Evolutionary conservation across 2,329 filamentous ascomycete genomes (phyloP), one percentile per base, ranked within the genome.

Genomic region (Talaromyces sp.): DNA sequence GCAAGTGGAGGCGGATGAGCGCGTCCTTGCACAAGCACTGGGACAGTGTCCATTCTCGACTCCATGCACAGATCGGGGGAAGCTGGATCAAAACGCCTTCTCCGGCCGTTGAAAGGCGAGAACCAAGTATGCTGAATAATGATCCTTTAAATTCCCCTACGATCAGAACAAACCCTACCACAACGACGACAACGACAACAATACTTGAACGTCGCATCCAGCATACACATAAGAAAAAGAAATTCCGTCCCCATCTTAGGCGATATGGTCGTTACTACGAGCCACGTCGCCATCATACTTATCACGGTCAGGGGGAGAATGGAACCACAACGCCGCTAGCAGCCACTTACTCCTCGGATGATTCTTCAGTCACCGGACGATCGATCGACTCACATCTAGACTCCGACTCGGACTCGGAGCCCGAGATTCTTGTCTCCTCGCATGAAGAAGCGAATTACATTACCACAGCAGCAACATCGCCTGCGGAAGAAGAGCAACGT

Each of bases 1-100:
- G 91, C 18, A 86, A 86, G 69, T 96, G 92, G 92, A 86, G 85
- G 64, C 82, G 86, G 63, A 90, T 90, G 80, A 84, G 88, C 14
- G 79, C 83, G 1, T 82, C 81, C 64, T 80, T 91, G 71, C 78
- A 82, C 16, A 76, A 80, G 1, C 87, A 91, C 72, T 96, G 91
- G 88, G 77, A 79, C 25, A 73, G 76, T 11, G 86, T 95, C 1
- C 86, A 90, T 37, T 79, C 84, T 28, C 82, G 82, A 23, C 79
- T 92, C 52, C 82, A 86, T 67, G 62, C 62, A 4, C 40, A 63
- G 21, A 18, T 39, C 31, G 75, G 77, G 16, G 77, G 75, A 18
- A 82, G 85, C 61, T 82, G 79, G 58, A 75, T 82, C 50, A 78
- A 82, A 46, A 77, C 77, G 4, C 77, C 79, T 50, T 74, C 73